These are phyloP conservation scores for Lactarius sp. DNA, from an alignment of 768 basidiomycete genomes.

Conservation along the genomic window DNA sequence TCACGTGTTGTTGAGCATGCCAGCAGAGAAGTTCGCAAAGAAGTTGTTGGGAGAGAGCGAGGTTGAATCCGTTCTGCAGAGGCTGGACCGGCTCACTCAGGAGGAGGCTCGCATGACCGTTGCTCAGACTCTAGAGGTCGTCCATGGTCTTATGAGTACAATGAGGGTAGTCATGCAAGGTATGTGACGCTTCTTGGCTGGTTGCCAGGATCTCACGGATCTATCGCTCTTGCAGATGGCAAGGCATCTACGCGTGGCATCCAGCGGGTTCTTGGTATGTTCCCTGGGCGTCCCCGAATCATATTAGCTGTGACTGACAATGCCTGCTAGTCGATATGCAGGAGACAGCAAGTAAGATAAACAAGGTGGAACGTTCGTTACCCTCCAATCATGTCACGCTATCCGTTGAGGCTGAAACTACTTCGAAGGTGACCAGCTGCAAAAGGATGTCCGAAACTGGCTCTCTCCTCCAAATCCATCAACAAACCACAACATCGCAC, in stretches of 20 bases:
- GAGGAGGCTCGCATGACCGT: too few relatives aligned
- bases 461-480: too few relatives aligned
- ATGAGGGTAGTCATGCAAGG: conserved; percentile 1
- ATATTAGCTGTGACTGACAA: not conserved
- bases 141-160: not conserved
- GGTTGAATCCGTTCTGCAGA: not conserved
- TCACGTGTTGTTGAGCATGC: not conserved
- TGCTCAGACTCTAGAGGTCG: too few relatives aligned
- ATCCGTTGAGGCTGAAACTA: not conserved
- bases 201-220: not conserved
- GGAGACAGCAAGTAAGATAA: not conserved
- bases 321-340: not conserved
- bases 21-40: conserved; percentile 5
- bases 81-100: conserved; percentile 4
- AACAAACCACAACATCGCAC: too few relatives aligned
- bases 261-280: not conserved
- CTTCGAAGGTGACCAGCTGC: not conserved
- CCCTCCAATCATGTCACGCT: too few relatives aligned
- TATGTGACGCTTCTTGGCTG: not conserved
- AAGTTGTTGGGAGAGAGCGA: conserved; percentile 7
- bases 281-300: too few relatives aligned
- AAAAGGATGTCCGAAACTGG: not conserved
- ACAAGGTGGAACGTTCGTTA: conserved; percentile 11
- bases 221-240: not conserved
- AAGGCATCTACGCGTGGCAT: not conserved